Base-by-base conservation (phyloP, 2,329 filamentous ascomycete genomes). In the Blastomyces percursus region DNA sequence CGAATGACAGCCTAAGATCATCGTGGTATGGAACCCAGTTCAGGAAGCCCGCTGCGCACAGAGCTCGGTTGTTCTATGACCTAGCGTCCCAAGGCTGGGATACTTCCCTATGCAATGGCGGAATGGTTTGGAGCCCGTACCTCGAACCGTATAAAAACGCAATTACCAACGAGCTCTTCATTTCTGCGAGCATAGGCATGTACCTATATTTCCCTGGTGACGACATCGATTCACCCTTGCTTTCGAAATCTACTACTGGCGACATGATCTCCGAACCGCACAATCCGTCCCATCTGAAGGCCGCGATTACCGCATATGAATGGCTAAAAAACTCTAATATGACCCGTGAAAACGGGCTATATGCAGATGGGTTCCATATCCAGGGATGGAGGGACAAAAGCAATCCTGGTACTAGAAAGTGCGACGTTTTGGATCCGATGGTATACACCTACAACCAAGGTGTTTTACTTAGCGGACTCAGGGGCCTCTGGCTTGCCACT, bases 381-480 rank as follows among this genome's bases (percentile, higher is more conserved):
- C 83, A 80, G 16, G 84, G 84, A 30, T 89, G 81, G 76, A 72
- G 76, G 40, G 77, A 78, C 32, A 82, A 84, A 62, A 76, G 78
- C 7, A 81, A 81, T 64, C 81, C 80, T 32, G 84, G 86, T 59
- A 91, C 89, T 62, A 86, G 84, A 0, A 81, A 84, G 66, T 96
- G 93, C 73, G 90, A 96, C 71, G 74, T 84, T 59, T 84, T 91
- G 58, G 90, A 96, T 73, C 85, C 92, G 68, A 93, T 91, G 86
- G 88, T 96, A 9, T 96, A 92, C 75, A 95, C 91, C 0, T 96
- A 97, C 78, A 97, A 97, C 75, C 93, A 97, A 74, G 93, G 92
- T 27, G 91, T 96, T 3, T 71, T 97, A 0, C 82, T 96, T 27
- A 91, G 89, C 4, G 92, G 91, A 14, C 84, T 91, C 62, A 84